phyloP scores from a whole-genome alignment of 495 filamentous ascomycete genomes.

The Echria macrotheca region DNA sequence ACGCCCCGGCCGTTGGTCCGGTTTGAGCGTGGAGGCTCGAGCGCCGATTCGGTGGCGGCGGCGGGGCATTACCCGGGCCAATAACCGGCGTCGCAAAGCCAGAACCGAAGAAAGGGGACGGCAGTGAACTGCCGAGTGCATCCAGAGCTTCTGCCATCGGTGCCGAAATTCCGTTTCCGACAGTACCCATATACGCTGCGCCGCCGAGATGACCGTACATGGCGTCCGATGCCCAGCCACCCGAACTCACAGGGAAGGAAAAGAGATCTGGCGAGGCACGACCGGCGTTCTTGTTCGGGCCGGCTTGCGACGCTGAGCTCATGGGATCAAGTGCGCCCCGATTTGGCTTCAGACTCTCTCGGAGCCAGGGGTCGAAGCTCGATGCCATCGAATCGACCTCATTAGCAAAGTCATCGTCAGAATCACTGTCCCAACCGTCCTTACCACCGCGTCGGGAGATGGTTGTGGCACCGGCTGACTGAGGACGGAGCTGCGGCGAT shows the following conservation, averaged over 20 bases:
- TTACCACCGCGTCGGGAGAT: slow-evolving; percentile 14
- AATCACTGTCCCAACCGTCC: slow-evolving; percentile 30
- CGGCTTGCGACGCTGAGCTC: slow-evolving; percentile 23
- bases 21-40: slow-evolving; percentile 40
- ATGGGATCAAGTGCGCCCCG: slow-evolving; percentile 12
- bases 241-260: slow-evolving; percentile 33
- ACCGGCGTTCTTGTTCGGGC: slow-evolving; percentile 14
- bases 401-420: slow-evolving; percentile 15
- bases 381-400: slow-evolving; percentile 23
- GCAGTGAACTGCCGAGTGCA: slow-evolving; percentile 31
- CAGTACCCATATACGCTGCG: slow-evolving; percentile 28
- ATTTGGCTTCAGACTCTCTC: slow-evolving; percentile 36
- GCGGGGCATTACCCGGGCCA: slow-evolving; percentile 16
- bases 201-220: slow-evolving; percentile 39
- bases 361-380: slow-evolving; percentile 40
- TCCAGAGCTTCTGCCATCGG: slow-evolving; percentile 36
- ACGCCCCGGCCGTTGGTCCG: slow-evolving; percentile 18
- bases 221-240: slow-evolving; percentile 37
- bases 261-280: slow-evolving; percentile 41
- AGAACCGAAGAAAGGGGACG: slow-evolving; percentile 24
- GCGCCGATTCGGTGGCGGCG: slow-evolving; percentile 36
- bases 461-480: slow-evolving; percentile 28
- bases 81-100: slow-evolving; percentile 16
- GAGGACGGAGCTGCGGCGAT: slow-evolving; percentile 24
- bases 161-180: slow-evolving; percentile 9